A percentile compares a stretch with the other conserved stretches of the same genome.
Evolutionary conservation across 441 rosid genomes (phyloP).

Genomic region (Gossypium schwendimanii): DNA sequence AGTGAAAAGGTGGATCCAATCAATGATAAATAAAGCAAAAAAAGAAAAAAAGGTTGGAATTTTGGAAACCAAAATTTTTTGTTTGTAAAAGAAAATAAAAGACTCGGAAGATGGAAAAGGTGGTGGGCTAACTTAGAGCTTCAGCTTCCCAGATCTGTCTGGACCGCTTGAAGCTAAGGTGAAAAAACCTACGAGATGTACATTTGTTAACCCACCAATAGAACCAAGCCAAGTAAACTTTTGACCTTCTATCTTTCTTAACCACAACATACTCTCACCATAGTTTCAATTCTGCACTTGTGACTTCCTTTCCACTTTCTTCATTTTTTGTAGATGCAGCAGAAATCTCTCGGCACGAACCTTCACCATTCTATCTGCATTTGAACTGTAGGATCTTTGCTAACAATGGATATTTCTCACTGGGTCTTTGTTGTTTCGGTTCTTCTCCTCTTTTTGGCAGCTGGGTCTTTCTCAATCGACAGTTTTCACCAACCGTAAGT

Average conservation of each 20-base stretch:
- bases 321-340: constrained; percentile 21
- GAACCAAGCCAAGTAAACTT: not conserved
- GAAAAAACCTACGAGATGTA: not conserved
- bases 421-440: constrained; percentile 28
- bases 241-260: not conserved
- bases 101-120: not conserved
- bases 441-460: constrained; percentile 35
- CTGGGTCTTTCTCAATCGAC: constrained; percentile 52
- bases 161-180: not conserved
- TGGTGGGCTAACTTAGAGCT: not conserved
- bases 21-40: no score
- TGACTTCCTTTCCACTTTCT: not conserved
- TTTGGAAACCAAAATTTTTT: not conserved
- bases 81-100: not conserved
- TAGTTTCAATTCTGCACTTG: not conserved
- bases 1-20: no score
- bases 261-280: not conserved
- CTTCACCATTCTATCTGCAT: constrained; percentile 34
- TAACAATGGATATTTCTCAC: constrained; percentile 41
- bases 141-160: not conserved
- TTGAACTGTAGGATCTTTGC: constrained; percentile 19
- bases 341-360: constrained; percentile 10
- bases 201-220: not conserved
- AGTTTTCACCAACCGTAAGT: constrained; percentile 79
- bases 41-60: no score